phyloP scores from a whole-genome alignment of 805 yeast genomes.

The Yamadazyma scolyti region DNA sequence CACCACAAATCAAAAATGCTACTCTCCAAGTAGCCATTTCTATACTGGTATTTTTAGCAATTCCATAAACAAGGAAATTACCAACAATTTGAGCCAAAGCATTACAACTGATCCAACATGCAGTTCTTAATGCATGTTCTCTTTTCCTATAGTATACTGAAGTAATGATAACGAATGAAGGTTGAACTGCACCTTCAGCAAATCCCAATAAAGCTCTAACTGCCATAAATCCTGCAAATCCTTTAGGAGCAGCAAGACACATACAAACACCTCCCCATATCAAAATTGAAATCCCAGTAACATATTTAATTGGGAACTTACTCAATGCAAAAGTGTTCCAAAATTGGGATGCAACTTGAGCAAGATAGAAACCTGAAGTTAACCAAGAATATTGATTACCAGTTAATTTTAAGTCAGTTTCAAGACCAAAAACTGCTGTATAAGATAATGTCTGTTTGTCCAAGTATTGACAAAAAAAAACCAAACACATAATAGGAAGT shows the following conservation, averaged over 20 bases:
- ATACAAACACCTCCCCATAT: constrained; percentile 28
- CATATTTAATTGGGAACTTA: constrained; percentile 30
- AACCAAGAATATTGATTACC: constrained; percentile 22
- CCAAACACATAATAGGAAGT: constrained; percentile 6
- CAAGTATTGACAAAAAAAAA: constrained; percentile 7
- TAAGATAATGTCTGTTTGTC: constrained; percentile 10
- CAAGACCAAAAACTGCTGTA: constrained; percentile 31
- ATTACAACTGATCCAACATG: constrained; percentile 14
- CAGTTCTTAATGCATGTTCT: constrained; percentile 16
- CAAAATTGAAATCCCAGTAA: constrained; percentile 22
- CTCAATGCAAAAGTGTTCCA: constrained; percentile 35
- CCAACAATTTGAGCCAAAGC: constrained; percentile 6
- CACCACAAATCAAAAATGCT: constrained; percentile 15
- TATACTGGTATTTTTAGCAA: constrained; percentile 5
- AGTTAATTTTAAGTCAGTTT: constrained; percentile 21
- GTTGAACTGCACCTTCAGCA: constrained; percentile 17
- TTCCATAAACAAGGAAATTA: constrained; percentile 7
- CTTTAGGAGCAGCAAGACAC: constrained; percentile 33
- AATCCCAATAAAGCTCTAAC: constrained; percentile 14
- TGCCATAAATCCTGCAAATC: constrained; percentile 16
- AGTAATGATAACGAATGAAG: constrained; percentile 18
- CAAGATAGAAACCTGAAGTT: constrained; percentile 51
- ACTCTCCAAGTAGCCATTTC: constrained; percentile 4
- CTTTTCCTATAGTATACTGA: constrained; percentile 16
- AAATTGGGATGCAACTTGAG: constrained; percentile 26